Evolutionary conservation across 495 filamentous ascomycete species (phyloP).

Genomic region (Recurvomyces mirabilis): DNA sequence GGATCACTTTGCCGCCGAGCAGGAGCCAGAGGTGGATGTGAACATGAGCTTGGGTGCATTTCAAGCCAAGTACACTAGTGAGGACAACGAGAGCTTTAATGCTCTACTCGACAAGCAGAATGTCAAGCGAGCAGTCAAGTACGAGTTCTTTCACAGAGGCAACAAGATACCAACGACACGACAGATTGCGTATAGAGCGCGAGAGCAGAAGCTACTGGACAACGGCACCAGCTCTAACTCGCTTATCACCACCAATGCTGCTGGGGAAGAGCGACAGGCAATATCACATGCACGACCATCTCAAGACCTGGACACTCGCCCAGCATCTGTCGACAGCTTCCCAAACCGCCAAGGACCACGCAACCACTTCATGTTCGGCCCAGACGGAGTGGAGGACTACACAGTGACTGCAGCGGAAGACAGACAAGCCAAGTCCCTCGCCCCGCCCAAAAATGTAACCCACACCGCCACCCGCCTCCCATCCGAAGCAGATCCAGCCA

Average conservation of each 20-base stretch:
- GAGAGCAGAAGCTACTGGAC: conserved; percentile 42
- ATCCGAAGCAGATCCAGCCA: conserved; percentile 27
- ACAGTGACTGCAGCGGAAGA: conserved; percentile 54
- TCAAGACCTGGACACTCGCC: conserved; percentile 51
- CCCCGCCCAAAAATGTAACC: conserved; percentile 62
- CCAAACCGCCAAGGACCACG: conserved; percentile 47
- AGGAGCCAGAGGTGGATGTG: conserved; percentile 54
- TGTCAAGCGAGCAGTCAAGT: conserved; percentile 63
- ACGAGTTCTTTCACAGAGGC: conserved; percentile 75
- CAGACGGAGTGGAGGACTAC: conserved; percentile 58
- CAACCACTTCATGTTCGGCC: conserved; percentile 83
- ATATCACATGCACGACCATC: conserved; percentile 13
- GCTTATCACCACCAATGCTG: conserved; percentile 20
- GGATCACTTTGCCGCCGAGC: conserved; percentile 14
- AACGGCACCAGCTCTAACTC: conserved; percentile 7
- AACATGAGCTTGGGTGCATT: conserved; percentile 74
- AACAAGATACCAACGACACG: conserved; percentile 84
- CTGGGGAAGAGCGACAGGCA: conserved; percentile 3
- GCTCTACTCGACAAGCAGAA: conserved; percentile 87
- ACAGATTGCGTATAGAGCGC: conserved; percentile 67
- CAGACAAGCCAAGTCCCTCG: conserved; percentile 58
- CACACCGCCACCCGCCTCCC: conserved; percentile 62
- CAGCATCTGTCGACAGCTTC: conserved; percentile 70
- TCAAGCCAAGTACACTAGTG: conserved; percentile 85
- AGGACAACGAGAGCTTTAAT: conserved; percentile 95